Conservation (phyloP, 2,329 filamentous ascomycete genomes). For the Clarireedia paspali region DNA sequence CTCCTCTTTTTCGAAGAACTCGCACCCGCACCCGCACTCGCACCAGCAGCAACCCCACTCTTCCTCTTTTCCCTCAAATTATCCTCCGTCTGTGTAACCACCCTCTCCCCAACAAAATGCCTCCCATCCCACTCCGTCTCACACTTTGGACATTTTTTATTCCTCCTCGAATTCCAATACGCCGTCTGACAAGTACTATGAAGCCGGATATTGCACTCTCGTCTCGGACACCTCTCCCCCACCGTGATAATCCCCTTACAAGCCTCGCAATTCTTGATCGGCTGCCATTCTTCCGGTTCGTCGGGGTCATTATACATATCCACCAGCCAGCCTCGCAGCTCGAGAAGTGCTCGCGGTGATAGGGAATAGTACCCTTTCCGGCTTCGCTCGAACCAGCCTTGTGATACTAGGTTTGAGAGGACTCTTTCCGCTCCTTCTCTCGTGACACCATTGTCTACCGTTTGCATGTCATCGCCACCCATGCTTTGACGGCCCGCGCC, state of each 20-base stretch:
- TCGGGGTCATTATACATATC: conserved; percentile 81
- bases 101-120: conserved; percentile 29
- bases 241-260: conserved; percentile 86
- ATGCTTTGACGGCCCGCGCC: conserved; percentile 31
- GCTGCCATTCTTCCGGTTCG: conserved; percentile 52
- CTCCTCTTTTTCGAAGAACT: neutral
- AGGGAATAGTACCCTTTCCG: conserved; percentile 65
- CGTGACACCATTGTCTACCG: conserved; percentile 53
- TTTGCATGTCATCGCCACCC: conserved; percentile 23
- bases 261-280: conserved; percentile 79
- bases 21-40: conserved; percentile 2
- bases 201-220: conserved; percentile 60
- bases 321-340: conserved; percentile 76
- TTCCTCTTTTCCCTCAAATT: conserved; percentile 27
- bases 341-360: conserved; percentile 71
- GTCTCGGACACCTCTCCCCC: conserved; percentile 66
- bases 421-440: conserved; percentile 70
- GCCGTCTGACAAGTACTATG: conserved; percentile 70
- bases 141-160: conserved; percentile 58
- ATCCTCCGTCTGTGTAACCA: conserved; percentile 27
- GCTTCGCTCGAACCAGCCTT: conserved; percentile 81
- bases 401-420: conserved; percentile 60
- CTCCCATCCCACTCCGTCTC: conserved; percentile 39
- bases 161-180: conserved; percentile 56
- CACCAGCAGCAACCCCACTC: conserved; percentile 18